phyloP scores from a whole-genome alignment of 1,284 basidiomycete genomes.

The Cystobasidium sp. region DNA sequence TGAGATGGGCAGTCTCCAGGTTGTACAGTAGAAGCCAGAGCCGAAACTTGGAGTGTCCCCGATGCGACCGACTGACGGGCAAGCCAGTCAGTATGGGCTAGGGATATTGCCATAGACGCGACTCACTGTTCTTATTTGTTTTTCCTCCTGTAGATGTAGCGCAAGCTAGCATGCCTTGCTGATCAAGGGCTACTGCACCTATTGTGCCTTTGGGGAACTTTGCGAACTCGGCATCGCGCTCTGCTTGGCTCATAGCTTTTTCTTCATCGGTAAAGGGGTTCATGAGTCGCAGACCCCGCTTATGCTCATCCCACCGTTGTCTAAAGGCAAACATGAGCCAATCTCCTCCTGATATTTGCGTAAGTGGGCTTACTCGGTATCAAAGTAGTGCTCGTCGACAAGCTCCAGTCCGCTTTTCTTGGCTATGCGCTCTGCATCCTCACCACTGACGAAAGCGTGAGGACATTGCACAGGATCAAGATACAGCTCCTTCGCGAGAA shows the following conservation, averaged over 20 bases:
- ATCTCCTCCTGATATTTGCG: neutral
- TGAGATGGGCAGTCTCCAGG: constrained; percentile 64
- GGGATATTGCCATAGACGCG: neutral
- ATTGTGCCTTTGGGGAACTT: constrained; percentile 75
- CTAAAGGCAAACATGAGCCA: constrained; percentile 14
- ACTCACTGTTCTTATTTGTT: constrained; percentile 67
- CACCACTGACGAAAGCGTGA: constrained; percentile 73
- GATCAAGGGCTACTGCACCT: constrained; percentile 77
- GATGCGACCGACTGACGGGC: constrained; percentile 70
- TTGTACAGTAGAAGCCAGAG: constrained; percentile 78
- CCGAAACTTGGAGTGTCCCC: constrained; percentile 81
- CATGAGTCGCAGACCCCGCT: constrained; percentile 71
- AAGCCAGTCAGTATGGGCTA: neutral
- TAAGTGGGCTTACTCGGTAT: constrained; percentile 61
- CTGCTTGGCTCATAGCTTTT: constrained; percentile 46
- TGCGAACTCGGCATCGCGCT: constrained; percentile 64
- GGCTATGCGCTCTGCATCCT: constrained; percentile 65
- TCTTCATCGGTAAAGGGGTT: constrained; percentile 62
- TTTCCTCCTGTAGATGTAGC: constrained; percentile 78
- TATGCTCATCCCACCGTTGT: constrained; percentile 72
- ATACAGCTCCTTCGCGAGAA: constrained; percentile 71
- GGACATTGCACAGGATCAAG: constrained; percentile 66
- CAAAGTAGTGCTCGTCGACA: constrained; percentile 75
- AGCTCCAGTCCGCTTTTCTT: constrained; percentile 63
- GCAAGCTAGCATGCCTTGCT: constrained; percentile 70